Conservation (phyloP, 179 eudicot genomes). For the Drosera spatulata region DNA sequence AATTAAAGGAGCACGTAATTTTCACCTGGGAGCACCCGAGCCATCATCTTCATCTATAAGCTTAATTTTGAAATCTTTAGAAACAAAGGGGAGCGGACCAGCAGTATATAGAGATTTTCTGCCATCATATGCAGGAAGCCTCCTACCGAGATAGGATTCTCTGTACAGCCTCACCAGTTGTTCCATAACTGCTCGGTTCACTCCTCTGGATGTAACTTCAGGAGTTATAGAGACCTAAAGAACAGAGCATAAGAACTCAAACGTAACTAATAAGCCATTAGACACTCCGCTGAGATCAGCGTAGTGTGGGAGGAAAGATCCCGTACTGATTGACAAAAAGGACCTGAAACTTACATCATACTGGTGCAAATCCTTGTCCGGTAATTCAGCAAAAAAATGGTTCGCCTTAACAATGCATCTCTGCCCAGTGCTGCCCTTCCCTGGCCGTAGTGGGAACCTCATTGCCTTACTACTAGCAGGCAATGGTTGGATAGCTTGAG, state of each 20-base stretch:
- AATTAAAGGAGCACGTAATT: too few species aligned
- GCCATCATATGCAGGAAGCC: constrained; percentile 98
- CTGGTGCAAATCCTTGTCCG: constrained; percentile 89
- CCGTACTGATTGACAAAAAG: neutral
- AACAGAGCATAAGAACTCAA: neutral
- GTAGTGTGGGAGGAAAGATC: neutral
- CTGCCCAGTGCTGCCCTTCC: constrained; percentile 67
- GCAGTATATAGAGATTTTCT: constrained; percentile 94
- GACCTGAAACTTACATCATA: constrained; percentile 46
- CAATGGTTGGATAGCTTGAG: constrained; percentile 50
- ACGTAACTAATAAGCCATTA: too few species aligned
- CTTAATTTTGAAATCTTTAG: constrained; percentile 58
- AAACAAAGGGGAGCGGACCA: constrained; percentile 80
- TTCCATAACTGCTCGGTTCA: constrained; percentile 80
- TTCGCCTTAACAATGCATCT: constrained; percentile 36
- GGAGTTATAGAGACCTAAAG: constrained; percentile 75
- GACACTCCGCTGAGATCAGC: neutral
- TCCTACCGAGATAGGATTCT: constrained; percentile 83
- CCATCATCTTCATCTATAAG: constrained; percentile 85
- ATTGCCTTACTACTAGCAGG: constrained; percentile 72
- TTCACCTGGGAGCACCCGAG: constrained; percentile 45
- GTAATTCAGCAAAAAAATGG: constrained; percentile 50
- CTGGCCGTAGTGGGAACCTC: constrained; percentile 83
- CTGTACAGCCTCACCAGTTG: constrained; percentile 58
- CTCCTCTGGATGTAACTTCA: constrained; percentile 85